Base-by-base conservation (phyloP, 2,329 filamentous ascomycete genomes). In the Esteya vermicola region DNA sequence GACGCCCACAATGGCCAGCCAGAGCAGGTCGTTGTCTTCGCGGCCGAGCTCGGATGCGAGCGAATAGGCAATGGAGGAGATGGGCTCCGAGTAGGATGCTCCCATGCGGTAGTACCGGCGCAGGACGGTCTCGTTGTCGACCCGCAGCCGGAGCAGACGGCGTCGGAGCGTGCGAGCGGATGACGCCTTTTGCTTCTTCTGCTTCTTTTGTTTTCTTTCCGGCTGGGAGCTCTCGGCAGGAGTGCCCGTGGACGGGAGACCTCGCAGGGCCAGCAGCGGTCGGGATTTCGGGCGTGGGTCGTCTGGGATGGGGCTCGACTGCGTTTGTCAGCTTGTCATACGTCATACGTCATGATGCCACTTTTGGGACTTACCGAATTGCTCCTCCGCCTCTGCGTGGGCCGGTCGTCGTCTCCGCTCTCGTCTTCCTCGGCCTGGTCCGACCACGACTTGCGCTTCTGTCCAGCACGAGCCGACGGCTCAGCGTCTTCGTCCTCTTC, bases 21-120 rank as follows among this genome's bases (percentile, higher is more conserved):
- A 98, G 13, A 98, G 68, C 19, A 96, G 68, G 52, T 98, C 88
- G 52, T 96, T 98, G 57, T 96, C 89, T 66, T 96, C 91, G 39
- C 88, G 81, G 46, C 91, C 91, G 7, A 98, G 74, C 54, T 96
- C 91, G 1, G 88, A 94, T 2, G 89, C 91, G 13, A 98, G 68
- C 1, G 86, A 93, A 59, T 96, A 98, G 54, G 95, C 75, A 63
- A 96, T 80, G 1, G 88, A 93, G 0, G 88, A 91, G 41, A 96
- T 84, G 1, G 91, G 91, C 55, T 98, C 91, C 0, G 89, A 89
- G 54, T 93, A 95, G 2, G 86, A 93, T 3, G 84, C 80, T 31
- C 91, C 91, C 23, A 85, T 71, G 22, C 77, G 72, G 61, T 96
- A 95, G 60, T 98, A 96, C 46, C 75, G 71, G 37, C 81, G 75